Percentiles rank a stretch among this genome's conserved stretches.
Conservation (phyloP, 148 eudicot genomes). For the Chenopodium suecicum region DNA sequence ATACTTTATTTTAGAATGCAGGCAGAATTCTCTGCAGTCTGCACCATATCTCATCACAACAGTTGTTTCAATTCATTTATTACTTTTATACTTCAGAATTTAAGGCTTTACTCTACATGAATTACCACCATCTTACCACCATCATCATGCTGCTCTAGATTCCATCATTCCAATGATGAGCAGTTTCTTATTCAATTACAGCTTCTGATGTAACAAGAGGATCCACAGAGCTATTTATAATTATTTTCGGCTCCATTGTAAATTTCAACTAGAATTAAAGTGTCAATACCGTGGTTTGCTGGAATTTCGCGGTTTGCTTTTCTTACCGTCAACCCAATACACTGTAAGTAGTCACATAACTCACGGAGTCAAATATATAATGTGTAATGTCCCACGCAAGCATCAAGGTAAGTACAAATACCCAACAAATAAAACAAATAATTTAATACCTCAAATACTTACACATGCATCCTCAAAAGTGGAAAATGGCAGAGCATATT, state of each 20-base stretch:
- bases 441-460: slow-evolving; percentile 32
- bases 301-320: not conserved
- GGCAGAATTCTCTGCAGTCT: not conserved
- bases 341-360: not conserved
- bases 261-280: not conserved
- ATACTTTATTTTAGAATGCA: not conserved
- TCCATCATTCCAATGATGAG: not conserved
- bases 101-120: not conserved
- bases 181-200: not conserved
- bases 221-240: not conserved
- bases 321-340: not conserved
- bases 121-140: not conserved
- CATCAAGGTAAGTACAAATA: not conserved
- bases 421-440: not conserved
- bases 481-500: slow-evolving; percentile 84
- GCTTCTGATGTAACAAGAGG: not conserved
- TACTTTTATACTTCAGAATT: not conserved
- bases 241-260: not conserved
- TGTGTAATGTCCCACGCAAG: not conserved
- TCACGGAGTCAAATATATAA: too few species aligned
- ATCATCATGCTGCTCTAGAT: not conserved
- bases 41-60: not conserved
- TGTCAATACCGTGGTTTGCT: not conserved
- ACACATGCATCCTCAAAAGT: slow-evolving; percentile 92
- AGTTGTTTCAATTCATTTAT: not conserved